Percentiles rank a stretch among this genome's conserved stretches.
Evolutionary conservation across 129 eudicot species (phyloP).

Genomic region (Smallanthus sonchifolius): DNA sequence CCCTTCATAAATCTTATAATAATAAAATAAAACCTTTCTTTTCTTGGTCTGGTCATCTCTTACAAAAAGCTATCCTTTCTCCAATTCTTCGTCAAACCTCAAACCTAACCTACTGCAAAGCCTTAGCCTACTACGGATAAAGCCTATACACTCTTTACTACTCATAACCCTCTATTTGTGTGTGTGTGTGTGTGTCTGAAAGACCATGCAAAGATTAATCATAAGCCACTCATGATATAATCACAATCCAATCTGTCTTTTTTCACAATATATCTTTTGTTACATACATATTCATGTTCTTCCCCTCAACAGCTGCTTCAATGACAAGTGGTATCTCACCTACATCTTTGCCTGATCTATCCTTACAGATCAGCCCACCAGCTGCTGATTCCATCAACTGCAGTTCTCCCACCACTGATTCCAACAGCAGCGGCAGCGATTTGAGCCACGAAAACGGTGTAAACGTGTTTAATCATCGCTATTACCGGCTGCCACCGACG

Average conservation of each 20-base stretch:
- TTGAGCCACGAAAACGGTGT: conserved; percentile 54
- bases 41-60: conserved; percentile 34
- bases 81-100: conserved; percentile 36
- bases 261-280: neutral
- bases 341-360: conserved; percentile 63
- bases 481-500: neutral
- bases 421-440: conserved; percentile 71
- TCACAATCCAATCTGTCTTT: conserved; percentile 26
- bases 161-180: conserved; percentile 1
- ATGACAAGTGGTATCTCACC: conserved; percentile 21
- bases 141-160: conserved; percentile 28
- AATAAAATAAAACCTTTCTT: conserved; percentile 10
- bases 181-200: conserved; percentile 5
- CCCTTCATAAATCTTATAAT: conserved; percentile 5
- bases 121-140: conserved; percentile 13
- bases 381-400: neutral
- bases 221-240: conserved; percentile 72
- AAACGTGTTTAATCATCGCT: conserved; percentile 15
- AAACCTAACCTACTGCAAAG: conserved; percentile 29
- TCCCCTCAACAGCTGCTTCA: conserved; percentile 14
- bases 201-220: conserved; percentile 50
- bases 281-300: conserved; percentile 1
- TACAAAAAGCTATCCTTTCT: conserved; percentile 22
- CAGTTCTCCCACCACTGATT: conserved; percentile 47
- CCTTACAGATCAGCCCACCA: conserved; percentile 74